Conservation (phyloP, 2,329 filamentous ascomycete species). For the Talaromyces atroroseus region DNA sequence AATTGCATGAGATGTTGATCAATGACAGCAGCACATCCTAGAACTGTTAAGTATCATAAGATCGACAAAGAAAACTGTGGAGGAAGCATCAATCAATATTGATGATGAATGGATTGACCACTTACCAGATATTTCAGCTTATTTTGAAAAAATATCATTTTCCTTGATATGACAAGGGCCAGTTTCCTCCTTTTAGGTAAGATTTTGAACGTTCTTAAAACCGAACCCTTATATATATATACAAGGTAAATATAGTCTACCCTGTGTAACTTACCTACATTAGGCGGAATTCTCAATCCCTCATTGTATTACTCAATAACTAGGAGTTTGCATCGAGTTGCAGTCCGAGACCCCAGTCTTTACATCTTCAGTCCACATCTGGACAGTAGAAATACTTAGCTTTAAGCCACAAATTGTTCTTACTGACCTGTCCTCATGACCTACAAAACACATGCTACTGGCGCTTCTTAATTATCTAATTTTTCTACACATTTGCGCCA, state of each 20-base stretch:
- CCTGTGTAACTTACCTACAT: background rate
- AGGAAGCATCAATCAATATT: background rate
- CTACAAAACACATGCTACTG: background rate
- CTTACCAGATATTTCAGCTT: background rate
- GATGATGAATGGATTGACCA: background rate
- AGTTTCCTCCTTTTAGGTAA: background rate
- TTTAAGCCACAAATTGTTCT: slow-evolving; percentile 9
- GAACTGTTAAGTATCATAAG: background rate
- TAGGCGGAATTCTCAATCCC: background rate
- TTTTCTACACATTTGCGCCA: background rate
- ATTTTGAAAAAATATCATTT: background rate
- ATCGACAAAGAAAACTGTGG: background rate
- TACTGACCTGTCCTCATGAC: slow-evolving; percentile 2
- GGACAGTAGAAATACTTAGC: background rate
- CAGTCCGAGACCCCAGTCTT: background rate
- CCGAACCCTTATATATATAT: background rate
- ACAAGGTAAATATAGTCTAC: background rate
- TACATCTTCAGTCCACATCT: background rate
- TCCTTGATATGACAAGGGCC: background rate
- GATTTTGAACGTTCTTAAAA: background rate
- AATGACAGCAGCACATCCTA: background rate
- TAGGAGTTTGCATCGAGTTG: background rate
- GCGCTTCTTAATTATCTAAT: background rate
- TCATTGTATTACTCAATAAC: background rate
- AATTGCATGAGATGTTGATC: background rate